Percentiles rank a stretch among this genome's conserved stretches.
Conservation (phyloP, 2,329 filamentous ascomycete species). For the Aspergillus tamarii region DNA sequence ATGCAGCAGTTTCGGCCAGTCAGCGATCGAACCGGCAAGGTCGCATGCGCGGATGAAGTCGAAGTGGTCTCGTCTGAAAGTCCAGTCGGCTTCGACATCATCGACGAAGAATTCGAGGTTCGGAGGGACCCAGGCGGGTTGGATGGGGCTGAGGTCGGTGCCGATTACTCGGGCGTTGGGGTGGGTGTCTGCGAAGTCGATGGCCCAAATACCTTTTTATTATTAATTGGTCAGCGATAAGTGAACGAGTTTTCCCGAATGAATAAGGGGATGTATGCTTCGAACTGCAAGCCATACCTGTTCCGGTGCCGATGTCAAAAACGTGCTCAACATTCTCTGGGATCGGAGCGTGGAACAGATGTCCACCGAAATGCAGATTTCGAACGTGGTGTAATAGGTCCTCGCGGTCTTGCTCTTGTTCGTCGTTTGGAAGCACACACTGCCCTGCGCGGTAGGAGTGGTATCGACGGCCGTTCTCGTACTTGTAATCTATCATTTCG, state of each 20-base stretch:
- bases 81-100: not conserved
- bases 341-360: not conserved
- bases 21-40: not conserved
- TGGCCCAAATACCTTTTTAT: not conserved
- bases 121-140: not conserved
- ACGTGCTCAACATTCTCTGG: not conserved
- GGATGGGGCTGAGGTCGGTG: not conserved
- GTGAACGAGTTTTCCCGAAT: accelerated
- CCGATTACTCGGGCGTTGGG: not conserved
- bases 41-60: not conserved
- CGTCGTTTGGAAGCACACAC: not conserved
- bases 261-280: not conserved
- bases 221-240: not conserved
- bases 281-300: not conserved
- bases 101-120: conserved; percentile 1
- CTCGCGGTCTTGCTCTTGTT: not conserved
- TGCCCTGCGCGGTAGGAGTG: not conserved
- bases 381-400: not conserved
- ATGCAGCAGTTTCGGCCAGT: not conserved
- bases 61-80: not conserved
- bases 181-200: not conserved
- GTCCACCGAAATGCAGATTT: not conserved
- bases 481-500: not conserved
- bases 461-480: conserved; percentile 1
- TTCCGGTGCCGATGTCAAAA: not conserved